These are phyloP conservation scores for Hericium coralloides DNA, from an alignment of 768 basidiomycete genomes.

Conservation along the genomic window DNA sequence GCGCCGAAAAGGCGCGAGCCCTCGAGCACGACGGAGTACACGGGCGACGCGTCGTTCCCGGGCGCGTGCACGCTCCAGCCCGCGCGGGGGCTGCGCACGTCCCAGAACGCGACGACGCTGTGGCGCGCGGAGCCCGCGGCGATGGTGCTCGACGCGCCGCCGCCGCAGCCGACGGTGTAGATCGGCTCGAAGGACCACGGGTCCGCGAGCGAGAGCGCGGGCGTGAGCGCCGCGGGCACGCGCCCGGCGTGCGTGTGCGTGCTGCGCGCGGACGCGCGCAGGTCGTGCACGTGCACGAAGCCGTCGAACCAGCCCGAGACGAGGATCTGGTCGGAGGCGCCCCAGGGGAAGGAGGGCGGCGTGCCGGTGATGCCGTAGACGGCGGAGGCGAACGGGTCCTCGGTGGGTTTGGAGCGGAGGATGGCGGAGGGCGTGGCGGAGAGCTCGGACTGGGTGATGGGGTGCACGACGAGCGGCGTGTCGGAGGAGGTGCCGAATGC, in stretches of 20 bases:
- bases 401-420: constrained; percentile 26
- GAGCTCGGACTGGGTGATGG: constrained; percentile 39
- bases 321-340: constrained; percentile 59
- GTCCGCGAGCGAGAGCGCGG: constrained; percentile 55
- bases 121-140: constrained; percentile 74
- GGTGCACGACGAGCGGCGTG: constrained; percentile 49
- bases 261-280: constrained; percentile 38
- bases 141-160: constrained; percentile 55
- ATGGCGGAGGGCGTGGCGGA: constrained; percentile 37
- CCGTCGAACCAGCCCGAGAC: constrained; percentile 84
- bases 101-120: constrained; percentile 76
- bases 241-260: constrained; percentile 2
- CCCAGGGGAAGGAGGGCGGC: constrained; percentile 57
- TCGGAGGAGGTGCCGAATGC: constrained; percentile 59
- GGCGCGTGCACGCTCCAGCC: constrained; percentile 82
- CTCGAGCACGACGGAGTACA: constrained; percentile 67
- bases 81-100: constrained; percentile 47
- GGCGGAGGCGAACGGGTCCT: constrained; percentile 32
- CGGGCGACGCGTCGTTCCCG: constrained; percentile 69
- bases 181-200: constrained; percentile 66
- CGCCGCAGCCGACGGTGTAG: constrained; percentile 69
- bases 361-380: constrained; percentile 65
- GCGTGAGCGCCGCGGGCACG: constrained; percentile 32
- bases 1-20: constrained; percentile 73
- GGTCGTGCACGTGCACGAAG: constrained; percentile 62